Conservation (phyloP, 306 rosid genomes). For the Geum urbanum region DNA sequence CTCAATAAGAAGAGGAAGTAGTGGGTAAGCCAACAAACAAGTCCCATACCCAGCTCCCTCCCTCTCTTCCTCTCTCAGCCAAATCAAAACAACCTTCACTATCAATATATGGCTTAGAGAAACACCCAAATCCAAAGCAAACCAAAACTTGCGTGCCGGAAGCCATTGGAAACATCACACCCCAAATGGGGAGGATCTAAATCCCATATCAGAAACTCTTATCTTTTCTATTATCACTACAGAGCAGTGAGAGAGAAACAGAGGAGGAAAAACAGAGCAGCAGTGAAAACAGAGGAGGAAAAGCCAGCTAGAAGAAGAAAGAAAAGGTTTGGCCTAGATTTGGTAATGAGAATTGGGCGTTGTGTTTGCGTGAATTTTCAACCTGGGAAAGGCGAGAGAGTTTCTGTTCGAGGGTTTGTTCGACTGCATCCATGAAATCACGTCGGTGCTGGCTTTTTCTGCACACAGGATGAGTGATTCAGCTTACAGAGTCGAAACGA, state of each 20-base stretch:
- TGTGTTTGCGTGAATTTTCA: slow-evolving; percentile 34
- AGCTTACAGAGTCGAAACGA: slow-evolving; percentile 83
- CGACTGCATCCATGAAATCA: slow-evolving; percentile 94
- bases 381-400: slow-evolving; percentile 97
- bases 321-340: not conserved
- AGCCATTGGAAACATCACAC: slow-evolving; percentile 22
- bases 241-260: not conserved
- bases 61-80: not conserved
- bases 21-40: slow-evolving; percentile 39
- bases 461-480: slow-evolving; percentile 87
- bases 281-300: slow-evolving; percentile 3
- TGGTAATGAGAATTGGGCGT: slow-evolving; percentile 50
- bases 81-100: slow-evolving; percentile 22
- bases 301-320: not conserved
- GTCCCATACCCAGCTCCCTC: slow-evolving; percentile 20
- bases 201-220: not conserved
- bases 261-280: not conserved
- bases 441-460: slow-evolving; percentile 63
- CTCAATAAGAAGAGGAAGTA: slow-evolving; percentile 29
- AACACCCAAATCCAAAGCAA: slow-evolving; percentile 35
- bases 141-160: slow-evolving; percentile 49
- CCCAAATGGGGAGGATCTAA: slow-evolving; percentile 1
- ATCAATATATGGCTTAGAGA: slow-evolving; percentile 62
- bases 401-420: slow-evolving; percentile 69
- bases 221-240: not conserved